Percentiles rank a stretch among this genome's conserved stretches.
phyloP scores from a whole-genome alignment of 208 protist genomes.

The Wallacemonas sp. region DNA sequence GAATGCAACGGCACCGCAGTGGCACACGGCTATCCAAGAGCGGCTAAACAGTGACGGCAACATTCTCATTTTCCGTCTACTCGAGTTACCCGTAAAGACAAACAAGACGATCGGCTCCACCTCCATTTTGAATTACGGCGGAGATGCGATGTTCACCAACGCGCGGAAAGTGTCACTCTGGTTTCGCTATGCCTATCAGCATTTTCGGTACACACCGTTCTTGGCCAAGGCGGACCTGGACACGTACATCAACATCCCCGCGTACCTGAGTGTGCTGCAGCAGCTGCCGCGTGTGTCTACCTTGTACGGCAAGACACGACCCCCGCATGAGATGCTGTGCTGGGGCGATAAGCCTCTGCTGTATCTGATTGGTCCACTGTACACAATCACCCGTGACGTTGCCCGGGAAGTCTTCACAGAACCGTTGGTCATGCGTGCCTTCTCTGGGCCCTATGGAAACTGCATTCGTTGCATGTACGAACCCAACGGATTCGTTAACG shows the following conservation, averaged over 20 bases:
- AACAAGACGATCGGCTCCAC: not conserved
- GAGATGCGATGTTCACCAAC: not conserved
- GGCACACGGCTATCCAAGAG: not conserved
- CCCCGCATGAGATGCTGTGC: not conserved
- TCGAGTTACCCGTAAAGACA: not conserved
- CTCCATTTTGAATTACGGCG: not conserved
- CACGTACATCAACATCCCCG: constrained; percentile 5
- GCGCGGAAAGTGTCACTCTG: not conserved
- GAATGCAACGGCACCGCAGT: not conserved
- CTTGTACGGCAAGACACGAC: not conserved
- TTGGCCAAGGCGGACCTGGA: not conserved
- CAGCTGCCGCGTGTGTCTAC: constrained; percentile 8
- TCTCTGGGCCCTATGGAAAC: not conserved
- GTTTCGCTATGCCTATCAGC: not conserved
- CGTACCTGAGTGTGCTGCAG: constrained; percentile 5
- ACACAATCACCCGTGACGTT: not conserved
- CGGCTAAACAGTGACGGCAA: not conserved
- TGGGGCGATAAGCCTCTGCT: not conserved
- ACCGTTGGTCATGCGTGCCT: not conserved
- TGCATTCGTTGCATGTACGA: too few relatives aligned
- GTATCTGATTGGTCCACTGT: not conserved
- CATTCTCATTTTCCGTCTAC: not conserved
- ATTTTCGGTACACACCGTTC: not conserved
- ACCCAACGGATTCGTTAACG: not conserved
- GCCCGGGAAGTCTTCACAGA: not conserved